These are phyloP conservation scores for Thinopyrum elongatum DNA, from an alignment of 176 grass and related monocot species.

Conservation along the genomic window DNA sequence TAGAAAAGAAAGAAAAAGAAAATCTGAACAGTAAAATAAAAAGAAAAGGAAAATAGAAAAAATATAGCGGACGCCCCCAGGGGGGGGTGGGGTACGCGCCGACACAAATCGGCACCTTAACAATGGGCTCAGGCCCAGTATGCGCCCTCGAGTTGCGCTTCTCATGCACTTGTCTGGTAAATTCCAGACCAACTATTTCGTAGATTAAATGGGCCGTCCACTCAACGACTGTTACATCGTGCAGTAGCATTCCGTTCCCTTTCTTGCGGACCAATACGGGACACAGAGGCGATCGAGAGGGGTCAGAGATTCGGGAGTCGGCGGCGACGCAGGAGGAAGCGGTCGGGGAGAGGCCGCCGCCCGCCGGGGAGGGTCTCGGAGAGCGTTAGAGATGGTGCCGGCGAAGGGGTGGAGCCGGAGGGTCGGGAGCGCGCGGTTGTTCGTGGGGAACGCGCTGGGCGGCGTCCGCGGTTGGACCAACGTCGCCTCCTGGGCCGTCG, in stretches of 20 bases:
- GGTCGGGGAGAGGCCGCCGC: neutral
- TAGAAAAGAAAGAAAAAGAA: too few species aligned
- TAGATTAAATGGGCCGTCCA: neutral
- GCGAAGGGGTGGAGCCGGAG: slow-evolving; percentile 44
- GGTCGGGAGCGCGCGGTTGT: slow-evolving; percentile 72
- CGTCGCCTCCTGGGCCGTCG: slow-evolving; percentile 86
- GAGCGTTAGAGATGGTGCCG: slow-evolving; percentile 21
- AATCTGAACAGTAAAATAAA: too few species aligned
- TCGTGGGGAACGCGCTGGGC: slow-evolving; percentile 85
- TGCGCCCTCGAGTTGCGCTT: neutral
- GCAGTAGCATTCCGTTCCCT: neutral
- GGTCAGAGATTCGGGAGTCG: neutral
- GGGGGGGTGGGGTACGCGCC: too few species aligned
- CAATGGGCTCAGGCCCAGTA: neutral
- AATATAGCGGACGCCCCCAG: too few species aligned
- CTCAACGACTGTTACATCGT: neutral
- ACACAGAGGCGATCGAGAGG: slow-evolving; percentile 21
- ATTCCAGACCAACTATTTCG: neutral
- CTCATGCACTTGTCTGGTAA: neutral
- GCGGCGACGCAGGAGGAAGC: slow-evolving; percentile 18
- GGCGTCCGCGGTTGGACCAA: slow-evolving; percentile 86
- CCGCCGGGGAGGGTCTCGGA: neutral
- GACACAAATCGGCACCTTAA: too few species aligned
- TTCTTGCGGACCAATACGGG: slow-evolving; percentile 44
- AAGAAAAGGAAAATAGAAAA: too few species aligned